These are phyloP conservation scores for Rubia peregrina DNA, from an alignment of 305 asterid species.

Conservation along the genomic window DNA sequence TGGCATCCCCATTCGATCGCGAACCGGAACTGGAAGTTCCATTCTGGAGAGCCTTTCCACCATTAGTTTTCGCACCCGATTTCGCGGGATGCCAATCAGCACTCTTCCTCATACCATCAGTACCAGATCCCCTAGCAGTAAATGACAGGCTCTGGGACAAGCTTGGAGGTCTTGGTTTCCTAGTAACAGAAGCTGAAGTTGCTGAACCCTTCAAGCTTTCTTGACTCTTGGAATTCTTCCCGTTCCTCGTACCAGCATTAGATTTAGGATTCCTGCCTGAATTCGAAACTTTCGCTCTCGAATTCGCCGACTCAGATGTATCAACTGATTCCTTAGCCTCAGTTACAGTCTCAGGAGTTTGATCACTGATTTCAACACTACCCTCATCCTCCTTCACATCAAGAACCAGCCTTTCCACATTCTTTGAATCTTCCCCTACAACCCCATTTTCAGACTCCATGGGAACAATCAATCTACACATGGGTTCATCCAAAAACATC, in stretches of 20 bases:
- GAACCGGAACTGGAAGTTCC: constrained; percentile 25
- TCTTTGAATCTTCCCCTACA: constrained; percentile 46
- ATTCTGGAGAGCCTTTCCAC: constrained; percentile 33
- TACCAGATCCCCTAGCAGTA: constrained; percentile 45
- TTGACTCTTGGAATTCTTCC: constrained; percentile 33
- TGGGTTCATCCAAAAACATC: neutral
- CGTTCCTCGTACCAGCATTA: constrained; percentile 27
- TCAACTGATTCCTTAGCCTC: constrained; percentile 29
- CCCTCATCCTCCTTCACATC: constrained; percentile 37
- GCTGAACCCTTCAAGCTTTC: constrained; percentile 37
- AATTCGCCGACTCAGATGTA: constrained; percentile 20
- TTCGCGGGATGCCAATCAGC: constrained; percentile 40
- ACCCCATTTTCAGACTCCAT: constrained; percentile 73
- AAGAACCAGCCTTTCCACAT: constrained; percentile 34
- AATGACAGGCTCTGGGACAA: constrained; percentile 62
- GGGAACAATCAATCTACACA: constrained; percentile 7
- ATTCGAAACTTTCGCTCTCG: constrained; percentile 27
- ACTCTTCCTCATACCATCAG: constrained; percentile 57
- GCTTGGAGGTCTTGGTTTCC: constrained; percentile 36
- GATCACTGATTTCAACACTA: constrained; percentile 25
- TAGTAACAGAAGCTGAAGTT: constrained; percentile 42
- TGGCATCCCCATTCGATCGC: constrained; percentile 20
- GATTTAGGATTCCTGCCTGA: constrained; percentile 20
- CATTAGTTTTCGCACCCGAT: constrained; percentile 33
- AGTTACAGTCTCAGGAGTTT: constrained; percentile 24